Conservation (phyloP, 2,329 filamentous ascomycete species). For the Cladosporium phlei region DNA sequence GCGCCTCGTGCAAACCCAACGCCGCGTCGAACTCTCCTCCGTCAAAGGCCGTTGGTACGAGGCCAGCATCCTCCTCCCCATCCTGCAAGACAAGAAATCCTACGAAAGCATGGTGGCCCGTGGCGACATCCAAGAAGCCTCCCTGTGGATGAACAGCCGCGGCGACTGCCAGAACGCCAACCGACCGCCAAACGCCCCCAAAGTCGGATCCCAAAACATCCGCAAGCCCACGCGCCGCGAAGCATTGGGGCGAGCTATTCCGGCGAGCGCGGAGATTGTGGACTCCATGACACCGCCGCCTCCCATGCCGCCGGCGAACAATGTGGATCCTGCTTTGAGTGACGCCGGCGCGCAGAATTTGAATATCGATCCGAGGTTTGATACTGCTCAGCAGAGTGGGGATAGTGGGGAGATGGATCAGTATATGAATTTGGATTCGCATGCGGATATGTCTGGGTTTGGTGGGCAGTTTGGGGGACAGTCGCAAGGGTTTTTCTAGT, state of each 20-base stretch:
- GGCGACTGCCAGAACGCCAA: constrained; percentile 33
- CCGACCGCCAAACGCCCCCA: constrained; percentile 26
- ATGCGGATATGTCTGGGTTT: constrained; percentile 25
- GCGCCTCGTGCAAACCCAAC: constrained; percentile 35
- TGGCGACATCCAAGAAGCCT: constrained; percentile 32
- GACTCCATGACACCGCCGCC: neutral
- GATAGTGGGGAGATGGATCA: constrained; percentile 34
- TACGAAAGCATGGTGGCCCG: constrained; percentile 16
- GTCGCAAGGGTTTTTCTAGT: constrained; percentile 3
- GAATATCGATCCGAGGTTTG: constrained; percentile 29
- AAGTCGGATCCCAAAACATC: constrained; percentile 26
- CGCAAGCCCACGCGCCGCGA: constrained; percentile 32
- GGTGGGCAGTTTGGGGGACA: constrained; percentile 23
- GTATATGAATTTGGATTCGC: constrained; percentile 18
- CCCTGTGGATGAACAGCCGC: constrained; percentile 33
- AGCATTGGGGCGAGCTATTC: constrained; percentile 42
- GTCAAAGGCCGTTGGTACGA: constrained; percentile 61
- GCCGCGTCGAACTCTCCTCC: constrained; percentile 41
- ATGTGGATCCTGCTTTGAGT: constrained; percentile 10
- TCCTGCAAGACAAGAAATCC: constrained; percentile 30
- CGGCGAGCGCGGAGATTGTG: constrained; percentile 33
- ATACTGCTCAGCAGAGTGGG: constrained; percentile 22
- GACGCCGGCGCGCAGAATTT: neutral
- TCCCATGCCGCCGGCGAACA: neutral
- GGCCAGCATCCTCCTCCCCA: constrained; percentile 46